Conservation (phyloP, 495 filamentous ascomycete species). For the Talaromyces proteolyticus region DNA sequence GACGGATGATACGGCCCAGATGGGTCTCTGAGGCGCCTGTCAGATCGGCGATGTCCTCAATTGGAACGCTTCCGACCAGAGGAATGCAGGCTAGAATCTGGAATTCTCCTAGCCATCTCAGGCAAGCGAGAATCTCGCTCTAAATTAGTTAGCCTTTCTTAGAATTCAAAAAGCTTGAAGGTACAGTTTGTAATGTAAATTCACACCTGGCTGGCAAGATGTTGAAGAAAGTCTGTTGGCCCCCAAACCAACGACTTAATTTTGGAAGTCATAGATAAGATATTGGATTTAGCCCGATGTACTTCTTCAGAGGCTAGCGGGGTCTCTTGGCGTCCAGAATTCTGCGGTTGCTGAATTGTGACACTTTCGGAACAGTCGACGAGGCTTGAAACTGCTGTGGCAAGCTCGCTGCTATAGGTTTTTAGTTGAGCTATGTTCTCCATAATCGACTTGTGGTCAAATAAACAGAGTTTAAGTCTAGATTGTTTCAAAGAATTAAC, state of each 20-base stretch:
- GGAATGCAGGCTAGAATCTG: constrained; percentile 39
- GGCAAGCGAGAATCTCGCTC: constrained; percentile 33
- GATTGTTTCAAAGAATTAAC: no score
- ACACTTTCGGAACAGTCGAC: not conserved
- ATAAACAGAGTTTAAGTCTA: no score
- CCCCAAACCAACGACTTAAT: not conserved
- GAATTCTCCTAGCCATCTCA: constrained; percentile 36
- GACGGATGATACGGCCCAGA: constrained; percentile 27
- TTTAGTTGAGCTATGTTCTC: not conserved
- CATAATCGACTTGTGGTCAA: no score
- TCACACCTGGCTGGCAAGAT: not conserved
- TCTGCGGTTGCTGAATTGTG: not conserved
- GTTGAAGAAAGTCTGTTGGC: not conserved
- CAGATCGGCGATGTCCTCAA: constrained; percentile 32
- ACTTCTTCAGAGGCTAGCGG: not conserved
- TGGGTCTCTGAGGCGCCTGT: constrained; percentile 21
- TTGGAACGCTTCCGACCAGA: constrained; percentile 19
- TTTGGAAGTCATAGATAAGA: not conserved
- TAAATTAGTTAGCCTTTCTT: constrained; percentile 6
- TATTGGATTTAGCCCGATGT: not conserved
- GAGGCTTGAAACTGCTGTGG: not conserved
- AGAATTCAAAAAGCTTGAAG: not conserved
- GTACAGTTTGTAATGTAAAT: not conserved
- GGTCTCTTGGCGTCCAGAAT: no score
- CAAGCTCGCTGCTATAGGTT: not conserved